phyloP scores from a whole-genome alignment of 2,329 filamentous ascomycete species.

The Pseudodiploospora longispora region DNA sequence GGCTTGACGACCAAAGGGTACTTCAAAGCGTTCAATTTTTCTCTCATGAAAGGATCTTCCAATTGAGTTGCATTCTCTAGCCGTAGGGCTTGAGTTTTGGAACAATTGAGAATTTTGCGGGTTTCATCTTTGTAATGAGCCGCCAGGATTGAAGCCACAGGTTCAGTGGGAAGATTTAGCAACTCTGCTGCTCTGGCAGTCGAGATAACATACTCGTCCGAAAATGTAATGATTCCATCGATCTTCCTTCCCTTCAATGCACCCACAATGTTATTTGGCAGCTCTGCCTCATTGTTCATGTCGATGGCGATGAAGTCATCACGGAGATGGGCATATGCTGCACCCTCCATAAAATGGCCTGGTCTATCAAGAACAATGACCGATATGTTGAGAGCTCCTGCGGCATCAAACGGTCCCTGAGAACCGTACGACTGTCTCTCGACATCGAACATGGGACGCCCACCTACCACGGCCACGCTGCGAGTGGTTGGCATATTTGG shows the following conservation, averaged over 20 bases:
- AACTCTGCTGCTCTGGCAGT: neutral
- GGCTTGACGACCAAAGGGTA: conserved; percentile 30
- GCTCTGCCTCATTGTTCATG: conserved; percentile 17
- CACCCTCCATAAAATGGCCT: conserved; percentile 30
- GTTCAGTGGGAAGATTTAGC: neutral
- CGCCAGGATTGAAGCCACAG: neutral
- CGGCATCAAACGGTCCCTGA: conserved; percentile 13
- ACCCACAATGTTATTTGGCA: conserved; percentile 21
- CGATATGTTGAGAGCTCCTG: conserved; percentile 25
- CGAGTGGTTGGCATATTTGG: neutral
- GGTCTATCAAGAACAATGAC: conserved; percentile 28
- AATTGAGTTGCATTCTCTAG: neutral
- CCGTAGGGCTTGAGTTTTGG: neutral
- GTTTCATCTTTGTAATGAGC: neutral
- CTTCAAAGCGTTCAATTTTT: conserved; percentile 10
- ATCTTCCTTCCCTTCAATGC: conserved; percentile 15
- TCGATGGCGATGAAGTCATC: conserved; percentile 24
- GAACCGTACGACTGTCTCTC: neutral
- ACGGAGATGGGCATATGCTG: conserved; percentile 16
- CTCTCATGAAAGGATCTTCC: conserved; percentile 10
- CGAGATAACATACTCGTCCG: neutral
- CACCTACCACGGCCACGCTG: neutral
- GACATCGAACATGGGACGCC: neutral
- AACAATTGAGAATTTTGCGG: neutral
- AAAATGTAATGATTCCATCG: conserved; percentile 1